A percentile compares a stretch with the other conserved stretches of the same genome.
These are phyloP conservation scores for Rhodamnia argentea DNA, from an alignment of 345 rosid species.

Conservation along the genomic window DNA sequence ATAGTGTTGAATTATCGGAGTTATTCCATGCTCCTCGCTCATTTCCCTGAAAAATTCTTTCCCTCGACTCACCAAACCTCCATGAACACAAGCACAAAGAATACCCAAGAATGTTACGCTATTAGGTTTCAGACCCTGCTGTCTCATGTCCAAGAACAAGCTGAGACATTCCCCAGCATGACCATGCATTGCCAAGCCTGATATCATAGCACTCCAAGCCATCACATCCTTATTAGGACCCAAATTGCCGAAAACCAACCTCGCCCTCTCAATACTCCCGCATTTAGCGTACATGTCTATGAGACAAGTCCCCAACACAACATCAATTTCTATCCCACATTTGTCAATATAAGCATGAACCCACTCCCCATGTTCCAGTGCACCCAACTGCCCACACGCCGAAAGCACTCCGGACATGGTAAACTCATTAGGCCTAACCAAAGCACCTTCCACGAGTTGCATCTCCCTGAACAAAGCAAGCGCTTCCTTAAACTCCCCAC, in stretches of 20 bases:
- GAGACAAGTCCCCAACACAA: conserved; percentile 42
- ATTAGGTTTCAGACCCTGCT: conserved; percentile 5
- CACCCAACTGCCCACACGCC: conserved; percentile 45
- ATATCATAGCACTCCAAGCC: conserved; percentile 34
- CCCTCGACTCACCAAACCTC: conserved; percentile 28
- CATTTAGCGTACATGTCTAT: conserved; percentile 59
- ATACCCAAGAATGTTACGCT: conserved; percentile 13
- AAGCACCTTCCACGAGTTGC: conserved; percentile 12
- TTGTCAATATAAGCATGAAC: conserved; percentile 36
- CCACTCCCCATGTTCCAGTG: conserved; percentile 36
- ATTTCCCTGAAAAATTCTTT: conserved; percentile 26
- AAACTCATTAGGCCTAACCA: conserved; percentile 29
- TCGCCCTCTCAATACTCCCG: conserved; percentile 37
- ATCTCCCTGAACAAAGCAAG: conserved; percentile 35
- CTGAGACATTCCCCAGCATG: conserved; percentile 13
- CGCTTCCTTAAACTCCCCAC: conserved; percentile 36
- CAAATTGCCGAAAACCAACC: conserved; percentile 19
- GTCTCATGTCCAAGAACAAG: conserved; percentile 10
- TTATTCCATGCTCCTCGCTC: conserved; percentile 19
- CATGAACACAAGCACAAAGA: conserved; percentile 32
- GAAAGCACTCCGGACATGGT: conserved; percentile 41
- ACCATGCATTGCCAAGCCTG: conserved; percentile 28
- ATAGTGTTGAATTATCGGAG: conserved; percentile 28
- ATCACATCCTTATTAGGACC: conserved; percentile 22
- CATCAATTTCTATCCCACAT: conserved; percentile 23